Percentiles rank a stretch among this genome's conserved stretches.
phyloP scores from a whole-genome alignment of 164 flowering plant genomes.

The Magnolia changhungtana region DNA sequence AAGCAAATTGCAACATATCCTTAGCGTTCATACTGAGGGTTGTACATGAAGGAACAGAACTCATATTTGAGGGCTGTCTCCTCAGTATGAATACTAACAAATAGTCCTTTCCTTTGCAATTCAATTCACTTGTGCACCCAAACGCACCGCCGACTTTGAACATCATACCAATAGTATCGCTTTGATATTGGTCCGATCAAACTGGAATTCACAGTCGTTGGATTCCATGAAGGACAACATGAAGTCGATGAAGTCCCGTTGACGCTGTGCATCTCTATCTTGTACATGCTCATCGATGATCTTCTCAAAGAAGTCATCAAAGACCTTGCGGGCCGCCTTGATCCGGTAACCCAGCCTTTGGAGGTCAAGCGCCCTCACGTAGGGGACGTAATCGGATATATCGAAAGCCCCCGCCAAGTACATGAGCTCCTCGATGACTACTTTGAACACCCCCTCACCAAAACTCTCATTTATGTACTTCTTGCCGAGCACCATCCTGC shows the following conservation, averaged over 20 bases:
- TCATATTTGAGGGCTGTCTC: background rate
- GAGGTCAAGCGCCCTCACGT: background rate
- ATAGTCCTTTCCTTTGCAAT: background rate
- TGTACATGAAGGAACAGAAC: background rate
- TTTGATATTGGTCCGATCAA: background rate
- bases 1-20: background rate
- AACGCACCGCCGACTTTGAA: background rate
- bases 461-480: slow-evolving; percentile 33
- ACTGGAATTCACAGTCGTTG: background rate
- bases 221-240: slow-evolving; percentile 8
- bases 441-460: slow-evolving; percentile 38
- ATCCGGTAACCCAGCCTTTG: slow-evolving; percentile 5
- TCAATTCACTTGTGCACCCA: background rate
- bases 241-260: slow-evolving; percentile 1
- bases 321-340: background rate
- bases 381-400: slow-evolving; percentile 37
- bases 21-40: background rate
- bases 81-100: background rate
- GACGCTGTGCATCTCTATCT: background rate
- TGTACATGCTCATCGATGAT: background rate
- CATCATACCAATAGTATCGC: slow-evolving; percentile 1
- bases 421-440: slow-evolving; percentile 33
- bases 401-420: slow-evolving; percentile 26
- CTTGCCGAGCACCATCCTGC: slow-evolving; percentile 45
- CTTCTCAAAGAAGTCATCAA: slow-evolving; percentile 2